A percentile compares a stretch with the other conserved stretches of the same genome.
These are phyloP conservation scores for Metarhizium sp. DNA, from an alignment of 2,329 filamentous ascomycete species.

Conservation along the genomic window DNA sequence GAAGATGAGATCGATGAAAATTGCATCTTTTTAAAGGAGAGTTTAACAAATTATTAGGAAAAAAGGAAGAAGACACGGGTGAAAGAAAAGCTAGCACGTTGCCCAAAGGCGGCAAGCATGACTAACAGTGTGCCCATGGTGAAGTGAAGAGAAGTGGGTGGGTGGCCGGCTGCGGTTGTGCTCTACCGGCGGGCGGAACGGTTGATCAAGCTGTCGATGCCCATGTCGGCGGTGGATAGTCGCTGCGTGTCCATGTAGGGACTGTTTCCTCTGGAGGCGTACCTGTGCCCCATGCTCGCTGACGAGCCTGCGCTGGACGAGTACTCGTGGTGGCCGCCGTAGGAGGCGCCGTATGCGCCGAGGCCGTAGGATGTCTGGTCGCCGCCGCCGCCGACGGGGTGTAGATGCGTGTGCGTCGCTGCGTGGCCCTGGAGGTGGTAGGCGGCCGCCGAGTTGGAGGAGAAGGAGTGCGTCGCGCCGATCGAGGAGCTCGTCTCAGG, in stretches of 20 bases:
- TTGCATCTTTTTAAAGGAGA: not conserved
- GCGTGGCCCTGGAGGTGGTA: slow-evolving; percentile 3
- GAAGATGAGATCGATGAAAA: not conserved
- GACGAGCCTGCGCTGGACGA: slow-evolving; percentile 45
- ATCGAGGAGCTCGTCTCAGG: slow-evolving; percentile 39
- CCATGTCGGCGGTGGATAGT: slow-evolving; percentile 50
- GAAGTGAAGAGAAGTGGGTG: not conserved
- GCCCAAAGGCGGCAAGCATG: not conserved
- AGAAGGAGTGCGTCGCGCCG: slow-evolving; percentile 24
- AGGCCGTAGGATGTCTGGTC: slow-evolving; percentile 9
- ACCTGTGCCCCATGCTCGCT: slow-evolving; percentile 26
- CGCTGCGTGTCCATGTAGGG: slow-evolving; percentile 39
- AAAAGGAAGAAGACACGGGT: not conserved
- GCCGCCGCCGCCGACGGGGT: slow-evolving; percentile 3
- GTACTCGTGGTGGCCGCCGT: slow-evolving; percentile 33
- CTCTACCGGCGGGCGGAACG: slow-evolving; percentile 26
- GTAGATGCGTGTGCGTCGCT: not conserved
- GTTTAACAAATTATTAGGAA: not conserved
- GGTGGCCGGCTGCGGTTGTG: not conserved
- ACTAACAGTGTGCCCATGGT: not conserved
- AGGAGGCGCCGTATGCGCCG: slow-evolving; percentile 15
- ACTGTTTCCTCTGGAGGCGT: slow-evolving; percentile 24
- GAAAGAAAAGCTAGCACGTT: not conserved
- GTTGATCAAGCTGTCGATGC: slow-evolving; percentile 51
- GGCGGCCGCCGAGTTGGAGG: slow-evolving; percentile 24